phyloP scores from a whole-genome alignment of 768 basidiomycete species.

The Rossbeevera mucosa region DNA sequence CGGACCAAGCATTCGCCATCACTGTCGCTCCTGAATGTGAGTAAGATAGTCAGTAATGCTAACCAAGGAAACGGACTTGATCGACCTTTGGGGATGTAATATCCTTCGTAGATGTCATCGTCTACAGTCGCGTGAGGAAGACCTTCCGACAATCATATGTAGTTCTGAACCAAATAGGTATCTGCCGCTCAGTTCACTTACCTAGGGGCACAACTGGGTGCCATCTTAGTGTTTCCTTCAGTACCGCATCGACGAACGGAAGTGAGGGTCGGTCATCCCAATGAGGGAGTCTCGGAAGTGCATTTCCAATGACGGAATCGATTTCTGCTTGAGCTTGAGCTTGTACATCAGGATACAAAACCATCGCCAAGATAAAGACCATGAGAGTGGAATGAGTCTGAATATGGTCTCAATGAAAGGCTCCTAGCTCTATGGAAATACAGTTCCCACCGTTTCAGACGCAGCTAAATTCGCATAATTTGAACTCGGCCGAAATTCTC shows the following conservation, averaged over 20 bases:
- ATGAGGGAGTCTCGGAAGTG: slow-evolving; percentile 16
- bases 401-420: slow-evolving; percentile 7
- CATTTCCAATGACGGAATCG: slow-evolving; percentile 14
- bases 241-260: slow-evolving; percentile 19
- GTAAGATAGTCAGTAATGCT: not conserved
- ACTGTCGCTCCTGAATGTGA: slow-evolving; percentile 16
- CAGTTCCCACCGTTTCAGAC: slow-evolving; percentile 19
- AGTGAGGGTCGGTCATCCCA: slow-evolving; percentile 20
- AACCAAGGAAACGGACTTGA: not conserved
- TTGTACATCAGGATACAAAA: slow-evolving; percentile 25
- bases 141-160: slow-evolving; percentile 13
- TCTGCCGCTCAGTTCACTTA: not conserved
- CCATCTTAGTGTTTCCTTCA: slow-evolving; percentile 26
- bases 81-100: slow-evolving; percentile 49
- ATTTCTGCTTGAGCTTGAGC: slow-evolving; percentile 17
- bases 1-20: slow-evolving; percentile 19
- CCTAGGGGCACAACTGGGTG: slow-evolving; percentile 15
- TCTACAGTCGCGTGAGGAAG: slow-evolving; percentile 32
- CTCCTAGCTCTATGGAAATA: not conserved
- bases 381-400: slow-evolving; percentile 18
- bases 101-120: slow-evolving; percentile 41
- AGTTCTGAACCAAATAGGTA: not conserved
- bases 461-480: slow-evolving; percentile 11
- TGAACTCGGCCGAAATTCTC: not conserved
- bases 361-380: slow-evolving; percentile 24